Evolutionary conservation across 495 filamentous ascomycete genomes (phyloP).

Genomic region (Glutinoglossum americanum): DNA sequence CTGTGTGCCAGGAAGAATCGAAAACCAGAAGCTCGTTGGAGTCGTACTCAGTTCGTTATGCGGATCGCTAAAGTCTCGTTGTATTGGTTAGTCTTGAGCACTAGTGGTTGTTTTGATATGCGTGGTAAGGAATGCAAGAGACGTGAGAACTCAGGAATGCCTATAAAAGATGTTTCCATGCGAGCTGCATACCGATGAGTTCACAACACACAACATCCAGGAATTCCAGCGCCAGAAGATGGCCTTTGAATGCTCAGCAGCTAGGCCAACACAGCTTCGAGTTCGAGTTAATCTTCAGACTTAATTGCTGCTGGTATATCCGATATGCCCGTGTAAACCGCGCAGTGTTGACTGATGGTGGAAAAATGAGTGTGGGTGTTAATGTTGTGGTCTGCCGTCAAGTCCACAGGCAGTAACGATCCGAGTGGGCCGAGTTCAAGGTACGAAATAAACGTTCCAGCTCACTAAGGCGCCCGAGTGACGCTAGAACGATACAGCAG

Average conservation of each 20-base stretch:
- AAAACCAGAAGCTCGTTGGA: not conserved
- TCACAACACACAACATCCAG: not conserved
- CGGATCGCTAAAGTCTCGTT: not conserved
- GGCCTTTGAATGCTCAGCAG: not conserved
- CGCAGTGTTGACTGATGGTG: not conserved
- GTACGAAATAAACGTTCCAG: not conserved
- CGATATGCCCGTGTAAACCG: not conserved
- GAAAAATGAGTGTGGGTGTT: not conserved
- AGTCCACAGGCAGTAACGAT: too few relatives aligned
- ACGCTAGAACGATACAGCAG: not conserved
- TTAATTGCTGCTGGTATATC: not conserved
- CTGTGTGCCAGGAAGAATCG: not conserved
- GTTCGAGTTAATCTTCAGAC: not conserved
- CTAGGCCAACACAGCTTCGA: not conserved
- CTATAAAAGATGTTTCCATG: not conserved
- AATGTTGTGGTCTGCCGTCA: not conserved
- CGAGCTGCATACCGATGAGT: not conserved
- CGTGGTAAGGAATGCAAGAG: not conserved
- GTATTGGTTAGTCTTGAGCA: not conserved
- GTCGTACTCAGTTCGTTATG: not conserved
- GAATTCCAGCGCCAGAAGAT: not conserved
- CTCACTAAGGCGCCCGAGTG: not conserved
- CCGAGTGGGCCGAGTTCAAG: not conserved
- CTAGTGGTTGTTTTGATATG: not conserved
- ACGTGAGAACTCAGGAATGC: not conserved